Evolutionary conservation across 148 eudicot genomes (phyloP).

Genomic region (Amaranthus cruentus): DNA sequence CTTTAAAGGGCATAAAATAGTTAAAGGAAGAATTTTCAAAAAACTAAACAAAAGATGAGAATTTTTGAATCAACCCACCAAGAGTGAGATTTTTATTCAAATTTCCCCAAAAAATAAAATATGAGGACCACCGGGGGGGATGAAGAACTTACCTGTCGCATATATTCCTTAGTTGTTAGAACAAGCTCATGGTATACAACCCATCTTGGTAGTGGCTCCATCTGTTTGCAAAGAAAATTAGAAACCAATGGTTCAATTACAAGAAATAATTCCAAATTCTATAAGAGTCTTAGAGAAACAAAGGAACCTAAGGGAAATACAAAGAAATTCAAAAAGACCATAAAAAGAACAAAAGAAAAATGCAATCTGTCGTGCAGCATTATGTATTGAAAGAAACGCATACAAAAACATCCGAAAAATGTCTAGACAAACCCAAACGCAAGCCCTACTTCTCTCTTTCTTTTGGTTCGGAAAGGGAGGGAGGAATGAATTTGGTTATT

Average conservation of each 20-base stretch:
- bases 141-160: conserved; percentile 59
- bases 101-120: no score
- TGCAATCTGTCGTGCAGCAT: not conserved
- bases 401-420: not conserved
- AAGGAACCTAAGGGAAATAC: not conserved
- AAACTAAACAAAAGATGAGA: no score
- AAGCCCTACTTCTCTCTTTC: not conserved
- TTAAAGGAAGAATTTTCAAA: not conserved
- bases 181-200: conserved; percentile 82
- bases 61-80: no score
- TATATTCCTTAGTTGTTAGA: conserved; percentile 79
- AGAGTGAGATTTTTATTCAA: no score
- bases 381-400: not conserved
- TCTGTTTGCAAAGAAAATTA: conserved; percentile 21
- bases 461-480: not conserved
- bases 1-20: not conserved
- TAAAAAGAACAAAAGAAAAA: not conserved
- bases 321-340: not conserved
- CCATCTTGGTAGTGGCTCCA: conserved; percentile 77
- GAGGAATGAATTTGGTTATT: no score
- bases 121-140: not conserved
- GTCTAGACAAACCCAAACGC: not conserved
- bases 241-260: not conserved
- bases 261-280: conserved; percentile 3
- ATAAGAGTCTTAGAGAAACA: not conserved